Conservation (phyloP, 257 asterid genomes). For the Osmanthus fragrans region DNA sequence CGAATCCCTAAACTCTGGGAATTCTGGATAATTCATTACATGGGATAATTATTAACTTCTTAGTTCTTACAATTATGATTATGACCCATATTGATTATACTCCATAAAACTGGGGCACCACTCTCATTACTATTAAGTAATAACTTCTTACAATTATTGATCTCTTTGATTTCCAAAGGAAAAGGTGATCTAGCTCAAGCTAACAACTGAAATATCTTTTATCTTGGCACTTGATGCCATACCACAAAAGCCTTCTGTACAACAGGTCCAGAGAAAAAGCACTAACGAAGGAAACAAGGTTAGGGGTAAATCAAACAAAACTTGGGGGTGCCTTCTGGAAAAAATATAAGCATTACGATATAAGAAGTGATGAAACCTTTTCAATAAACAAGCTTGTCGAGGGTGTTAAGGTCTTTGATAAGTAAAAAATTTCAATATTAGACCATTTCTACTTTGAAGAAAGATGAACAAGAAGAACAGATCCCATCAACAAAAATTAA, state of each 20-base stretch:
- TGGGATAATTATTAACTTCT: neutral
- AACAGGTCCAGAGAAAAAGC: neutral
- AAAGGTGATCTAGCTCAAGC: neutral
- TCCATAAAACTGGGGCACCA: neutral
- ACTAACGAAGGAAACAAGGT: neutral
- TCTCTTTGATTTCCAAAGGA: neutral
- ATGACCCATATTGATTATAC: neutral
- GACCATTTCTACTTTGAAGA: neutral
- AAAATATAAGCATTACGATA: neutral
- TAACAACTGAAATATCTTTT: neutral
- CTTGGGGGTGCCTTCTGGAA: neutral
- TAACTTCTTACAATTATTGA: neutral
- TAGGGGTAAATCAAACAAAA: neutral
- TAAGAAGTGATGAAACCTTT: neutral
- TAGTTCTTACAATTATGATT: neutral
- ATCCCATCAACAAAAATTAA: neutral
- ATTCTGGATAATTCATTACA: neutral
- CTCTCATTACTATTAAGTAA: neutral
- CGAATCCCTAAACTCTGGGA: neutral
- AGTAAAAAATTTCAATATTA: neutral
- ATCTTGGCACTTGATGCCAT: neutral
- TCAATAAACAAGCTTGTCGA: neutral
- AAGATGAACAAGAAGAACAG: neutral
- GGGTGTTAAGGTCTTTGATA: neutral
- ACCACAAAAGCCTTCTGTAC: neutral